These are phyloP conservation scores for Leptographium galeiforme DNA, from an alignment of 2,329 filamentous ascomycete genomes.

Conservation along the genomic window DNA sequence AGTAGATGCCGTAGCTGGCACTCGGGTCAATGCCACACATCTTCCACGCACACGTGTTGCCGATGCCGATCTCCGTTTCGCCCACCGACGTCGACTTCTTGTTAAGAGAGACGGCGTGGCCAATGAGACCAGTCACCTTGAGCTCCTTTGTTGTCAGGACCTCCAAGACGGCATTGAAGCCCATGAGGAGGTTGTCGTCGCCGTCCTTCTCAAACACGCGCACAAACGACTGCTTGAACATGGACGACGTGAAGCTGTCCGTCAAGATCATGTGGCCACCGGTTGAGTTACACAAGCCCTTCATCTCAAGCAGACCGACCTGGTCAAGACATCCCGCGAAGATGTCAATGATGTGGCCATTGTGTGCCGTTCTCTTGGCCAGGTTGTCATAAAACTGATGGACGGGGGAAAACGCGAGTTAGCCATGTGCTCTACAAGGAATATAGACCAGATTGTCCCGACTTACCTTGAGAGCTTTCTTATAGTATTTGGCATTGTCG, in stretches of 20 bases:
- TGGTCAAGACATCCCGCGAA: constrained; percentile 97
- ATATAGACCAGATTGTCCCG: neutral
- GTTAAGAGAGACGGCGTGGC: constrained; percentile 90
- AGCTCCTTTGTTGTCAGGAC: constrained; percentile 95
- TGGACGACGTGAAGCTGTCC: constrained; percentile 95
- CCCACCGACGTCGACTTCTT: constrained; percentile 96
- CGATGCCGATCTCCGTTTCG: constrained; percentile 95
- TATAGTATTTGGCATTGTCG: constrained; percentile 99
- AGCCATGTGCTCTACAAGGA: neutral
- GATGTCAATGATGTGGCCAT: constrained; percentile 94
- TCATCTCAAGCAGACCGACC: constrained; percentile 96
- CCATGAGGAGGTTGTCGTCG: constrained; percentile 91
- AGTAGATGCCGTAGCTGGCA: constrained; percentile 91
- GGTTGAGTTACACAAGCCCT: constrained; percentile 87
- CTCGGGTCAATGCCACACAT: constrained; percentile 97
- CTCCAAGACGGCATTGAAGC: constrained; percentile 92
- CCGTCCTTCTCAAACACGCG: constrained; percentile 95
- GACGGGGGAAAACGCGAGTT: neutral
- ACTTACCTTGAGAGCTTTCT: constrained; percentile 85
- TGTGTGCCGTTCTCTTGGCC: constrained; percentile 87
- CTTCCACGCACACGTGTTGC: constrained; percentile 98
- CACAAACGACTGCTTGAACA: constrained; percentile 98
- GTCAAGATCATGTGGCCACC: constrained; percentile 97
- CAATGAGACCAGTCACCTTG: constrained; percentile 94
- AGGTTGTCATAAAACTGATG: constrained; percentile 80